These are phyloP conservation scores for Veloporphyrellus conicus DNA, from an alignment of 1,284 basidiomycete species.

Conservation along the genomic window DNA sequence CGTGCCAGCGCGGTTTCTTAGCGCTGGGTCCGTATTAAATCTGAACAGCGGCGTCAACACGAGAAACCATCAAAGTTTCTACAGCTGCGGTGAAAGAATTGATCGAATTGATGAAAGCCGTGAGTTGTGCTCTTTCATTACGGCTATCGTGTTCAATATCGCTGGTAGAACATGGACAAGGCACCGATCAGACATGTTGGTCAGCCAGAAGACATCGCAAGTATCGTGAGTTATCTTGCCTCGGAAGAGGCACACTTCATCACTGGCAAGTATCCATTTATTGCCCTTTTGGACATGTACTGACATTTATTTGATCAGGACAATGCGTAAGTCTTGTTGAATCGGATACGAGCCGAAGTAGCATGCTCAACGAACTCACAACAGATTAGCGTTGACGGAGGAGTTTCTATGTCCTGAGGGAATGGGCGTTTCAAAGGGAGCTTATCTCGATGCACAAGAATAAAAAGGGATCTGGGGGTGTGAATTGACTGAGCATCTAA, in stretches of 20 bases:
- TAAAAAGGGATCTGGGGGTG: too few relatives aligned
- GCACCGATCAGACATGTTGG: constrained; percentile 9
- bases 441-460: too few relatives aligned
- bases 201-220: constrained; percentile 26
- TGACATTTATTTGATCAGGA: constrained; percentile 8
- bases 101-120: background rate
- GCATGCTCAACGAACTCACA: background rate
- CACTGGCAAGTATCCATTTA: constrained; percentile 16
- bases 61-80: background rate
- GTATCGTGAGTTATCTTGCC: constrained; percentile 26
- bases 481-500: too few relatives aligned
- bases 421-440: too few relatives aligned
- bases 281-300: background rate
- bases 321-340: constrained; percentile 24
- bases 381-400: constrained; percentile 10
- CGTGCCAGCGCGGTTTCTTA: background rate
- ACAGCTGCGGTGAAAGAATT: background rate
- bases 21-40: background rate
- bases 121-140: background rate
- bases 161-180: background rate
- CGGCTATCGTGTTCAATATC: background rate
- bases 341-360: background rate
- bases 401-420: background rate
- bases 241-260: constrained; percentile 27
- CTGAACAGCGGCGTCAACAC: background rate